phyloP scores from a whole-genome alignment of 495 filamentous ascomycete species.

The Hypomontagnella submonticulosa region DNA sequence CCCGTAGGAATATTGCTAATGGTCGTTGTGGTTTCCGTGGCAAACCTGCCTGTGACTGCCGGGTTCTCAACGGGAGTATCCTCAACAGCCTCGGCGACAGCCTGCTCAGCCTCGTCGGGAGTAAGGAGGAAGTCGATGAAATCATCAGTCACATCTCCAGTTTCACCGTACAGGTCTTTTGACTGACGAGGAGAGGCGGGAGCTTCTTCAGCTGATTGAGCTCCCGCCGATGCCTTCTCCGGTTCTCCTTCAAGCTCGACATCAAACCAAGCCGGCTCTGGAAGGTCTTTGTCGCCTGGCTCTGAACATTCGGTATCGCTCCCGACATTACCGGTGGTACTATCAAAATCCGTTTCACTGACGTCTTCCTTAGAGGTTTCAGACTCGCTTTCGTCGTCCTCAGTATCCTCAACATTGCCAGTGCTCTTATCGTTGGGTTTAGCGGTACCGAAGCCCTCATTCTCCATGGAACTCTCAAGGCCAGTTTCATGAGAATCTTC shows the following conservation, averaged over 20 bases:
- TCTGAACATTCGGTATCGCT: neutral
- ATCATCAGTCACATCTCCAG: slow-evolving; percentile 12
- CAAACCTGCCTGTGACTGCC: too few species aligned
- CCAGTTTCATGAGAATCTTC: neutral
- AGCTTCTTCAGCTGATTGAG: too few species aligned
- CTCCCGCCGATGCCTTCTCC: neutral
- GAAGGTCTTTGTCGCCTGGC: neutral
- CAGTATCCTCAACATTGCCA: too few species aligned
- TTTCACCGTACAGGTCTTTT: neutral
- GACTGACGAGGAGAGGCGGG: neutral
- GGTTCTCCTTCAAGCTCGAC: neutral
- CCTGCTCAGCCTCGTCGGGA: neutral
- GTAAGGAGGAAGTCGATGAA: slow-evolving; percentile 21
- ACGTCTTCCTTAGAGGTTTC: neutral
- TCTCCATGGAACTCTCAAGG: too few species aligned
- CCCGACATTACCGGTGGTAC: slow-evolving; percentile 9
- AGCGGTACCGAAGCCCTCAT: too few species aligned
- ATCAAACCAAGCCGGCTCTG: too few species aligned
- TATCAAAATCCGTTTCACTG: neutral
- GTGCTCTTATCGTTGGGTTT: too few species aligned
- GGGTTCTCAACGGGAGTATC: neutral
- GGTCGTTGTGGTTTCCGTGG: too few species aligned
- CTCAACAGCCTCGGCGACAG: neutral
- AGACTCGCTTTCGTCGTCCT: too few species aligned
- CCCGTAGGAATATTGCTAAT: too few species aligned